Base-by-base conservation (phyloP, 2,329 filamentous ascomycete species). In the Penicillium sp. region DNA sequence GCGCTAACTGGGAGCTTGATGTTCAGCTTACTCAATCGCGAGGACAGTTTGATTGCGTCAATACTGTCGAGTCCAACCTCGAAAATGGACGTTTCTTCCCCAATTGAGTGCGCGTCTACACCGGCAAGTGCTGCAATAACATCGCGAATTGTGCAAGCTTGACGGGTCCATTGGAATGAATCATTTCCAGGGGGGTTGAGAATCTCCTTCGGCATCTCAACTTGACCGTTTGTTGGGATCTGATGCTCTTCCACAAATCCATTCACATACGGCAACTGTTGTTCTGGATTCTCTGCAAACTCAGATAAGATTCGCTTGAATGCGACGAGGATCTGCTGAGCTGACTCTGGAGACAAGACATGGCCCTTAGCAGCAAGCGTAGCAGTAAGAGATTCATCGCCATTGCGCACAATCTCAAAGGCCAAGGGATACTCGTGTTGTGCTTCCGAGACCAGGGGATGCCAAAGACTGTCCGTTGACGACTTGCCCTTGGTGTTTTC, bases 61-160 rank as follows among this genome's bases (percentile, higher is more conserved):
- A 96, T 95, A 63, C 92, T 96, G 74, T 96, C 92, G 6, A 96
- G 79, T 0, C 92, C 92, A 28, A 96, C 79, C 60, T 92, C 85
- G 35, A 95, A 85, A 10, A 96, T 82, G 0, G 87, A 87, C 0
- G 83, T 83, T 6, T 76, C 70, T 46, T 82, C 80, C 1, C 73
- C 68, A 33, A 96, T 74, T 0, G 78, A 71, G 1, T 76, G 67
- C 3, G 71, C 66, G 0, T 80, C 66, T 0, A 85, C 64, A 0
- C 78, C 79, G 1, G 85, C 82, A 5, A 96, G 73, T 0, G 65
- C 62, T 1, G 87, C 81, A 39, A 96, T 79, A 61, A 88, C 84
- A 3, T 76, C 68, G 24, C 82, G 81, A 6, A 95, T 74, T 0
- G 57, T 58, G 1, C 62, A 62, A 0, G 87, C 81, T 14, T 79